Evolutionary conservation across 306 rosid genomes (phyloP).

Genomic region (Glycine latifolia): DNA sequence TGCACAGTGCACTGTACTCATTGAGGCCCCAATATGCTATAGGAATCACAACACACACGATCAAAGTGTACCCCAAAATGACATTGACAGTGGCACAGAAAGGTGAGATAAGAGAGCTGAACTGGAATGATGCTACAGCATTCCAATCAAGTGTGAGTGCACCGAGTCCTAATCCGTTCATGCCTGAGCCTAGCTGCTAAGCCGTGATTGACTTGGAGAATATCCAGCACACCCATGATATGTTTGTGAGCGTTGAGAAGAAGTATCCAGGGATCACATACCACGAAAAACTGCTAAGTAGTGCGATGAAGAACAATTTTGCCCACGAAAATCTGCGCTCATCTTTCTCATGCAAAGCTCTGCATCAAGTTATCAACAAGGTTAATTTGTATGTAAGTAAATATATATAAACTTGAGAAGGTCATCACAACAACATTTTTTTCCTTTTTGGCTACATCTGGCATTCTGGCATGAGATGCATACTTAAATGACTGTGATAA

Average conservation of each 20-base stretch:
- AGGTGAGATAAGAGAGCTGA: slow-evolving; percentile 74
- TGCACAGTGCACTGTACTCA: no score
- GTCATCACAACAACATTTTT: no score
- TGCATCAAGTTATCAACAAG: slow-evolving; percentile 38
- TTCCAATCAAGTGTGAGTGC: slow-evolving; percentile 79
- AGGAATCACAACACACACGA: no score
- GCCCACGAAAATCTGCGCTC: slow-evolving; percentile 55
- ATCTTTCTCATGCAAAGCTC: slow-evolving; percentile 80
- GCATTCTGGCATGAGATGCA: not conserved
- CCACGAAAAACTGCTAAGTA: slow-evolving; percentile 73
- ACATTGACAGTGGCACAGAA: slow-evolving; percentile 70
- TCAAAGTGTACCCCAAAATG: no score
- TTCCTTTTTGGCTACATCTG: not conserved
- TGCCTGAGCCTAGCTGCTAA: slow-evolving; percentile 83
- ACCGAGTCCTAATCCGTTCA: slow-evolving; percentile 80
- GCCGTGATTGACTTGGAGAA: slow-evolving; percentile 77
- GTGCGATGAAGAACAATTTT: slow-evolving; percentile 74
- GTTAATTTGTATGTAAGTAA: not conserved
- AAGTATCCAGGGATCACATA: slow-evolving; percentile 71
- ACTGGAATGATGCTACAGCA: slow-evolving; percentile 68
- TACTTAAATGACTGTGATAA: no score
- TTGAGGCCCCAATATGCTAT: no score
- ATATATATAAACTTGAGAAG: no score
- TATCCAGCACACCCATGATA: slow-evolving; percentile 83
- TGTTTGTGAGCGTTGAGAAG: slow-evolving; percentile 71